These are phyloP conservation scores for Trichocomaceae sp. DNA, from an alignment of 2,329 filamentous ascomycete genomes.

Conservation along the genomic window DNA sequence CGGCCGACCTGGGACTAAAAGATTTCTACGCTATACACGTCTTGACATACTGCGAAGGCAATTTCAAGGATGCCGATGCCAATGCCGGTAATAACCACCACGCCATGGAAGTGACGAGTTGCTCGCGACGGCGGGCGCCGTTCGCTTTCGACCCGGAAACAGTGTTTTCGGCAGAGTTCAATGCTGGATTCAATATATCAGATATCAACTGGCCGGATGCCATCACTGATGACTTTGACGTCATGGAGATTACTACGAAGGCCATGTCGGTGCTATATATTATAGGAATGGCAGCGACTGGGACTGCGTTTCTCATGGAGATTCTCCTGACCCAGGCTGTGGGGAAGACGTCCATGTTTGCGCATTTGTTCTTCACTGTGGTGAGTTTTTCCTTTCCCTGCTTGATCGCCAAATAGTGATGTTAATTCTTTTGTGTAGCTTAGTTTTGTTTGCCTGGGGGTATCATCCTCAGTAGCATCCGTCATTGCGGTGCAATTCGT, in stretches of 20 bases:
- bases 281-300: slow-evolving; percentile 49
- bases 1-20: slow-evolving; percentile 47
- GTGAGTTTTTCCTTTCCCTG: slow-evolving; percentile 23
- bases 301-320: slow-evolving; percentile 44
- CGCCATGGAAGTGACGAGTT: slow-evolving; percentile 47
- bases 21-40: slow-evolving; percentile 58
- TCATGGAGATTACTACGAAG: slow-evolving; percentile 44
- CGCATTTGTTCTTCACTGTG: slow-evolving; percentile 46
- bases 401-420: too few relatives aligned
- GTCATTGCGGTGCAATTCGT: slow-evolving; percentile 53
- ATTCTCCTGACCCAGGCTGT: slow-evolving; percentile 40
- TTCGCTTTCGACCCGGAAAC: slow-evolving; percentile 53
- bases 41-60: slow-evolving; percentile 53
- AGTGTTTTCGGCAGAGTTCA: slow-evolving; percentile 45
- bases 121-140: slow-evolving; percentile 48
- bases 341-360: slow-evolving; percentile 41
- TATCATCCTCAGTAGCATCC: slow-evolving; percentile 67
- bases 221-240: slow-evolving; percentile 48
- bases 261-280: slow-evolving; percentile 55
- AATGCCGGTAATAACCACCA: too few relatives aligned
- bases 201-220: slow-evolving; percentile 52
- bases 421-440: slow-evolving; percentile 26
- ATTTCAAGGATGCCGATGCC: slow-evolving; percentile 35
- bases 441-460: slow-evolving; percentile 56
- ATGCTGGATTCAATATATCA: slow-evolving; percentile 43